phyloP scores from a whole-genome alignment of 805 yeast genomes.

The Candida ovalis region DNA sequence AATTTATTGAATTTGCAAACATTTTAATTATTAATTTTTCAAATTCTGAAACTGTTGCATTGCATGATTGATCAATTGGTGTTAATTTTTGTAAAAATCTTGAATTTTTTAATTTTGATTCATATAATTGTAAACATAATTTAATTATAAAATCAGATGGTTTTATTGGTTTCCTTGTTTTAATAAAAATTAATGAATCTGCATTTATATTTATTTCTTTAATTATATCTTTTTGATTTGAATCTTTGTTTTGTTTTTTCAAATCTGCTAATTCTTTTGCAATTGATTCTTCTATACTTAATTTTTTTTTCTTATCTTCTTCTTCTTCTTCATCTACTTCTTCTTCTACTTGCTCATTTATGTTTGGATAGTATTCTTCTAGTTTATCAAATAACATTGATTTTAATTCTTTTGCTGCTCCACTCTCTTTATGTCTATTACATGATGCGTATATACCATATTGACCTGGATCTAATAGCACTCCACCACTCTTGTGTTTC shows the following conservation, averaged over 20 bases:
- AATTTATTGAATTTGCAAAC: constrained; percentile 16
- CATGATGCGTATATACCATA: constrained; percentile 90
- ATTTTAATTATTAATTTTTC: constrained; percentile 37
- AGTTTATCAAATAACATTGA: constrained; percentile 52
- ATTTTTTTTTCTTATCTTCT: constrained; percentile 39
- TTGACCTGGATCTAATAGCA: constrained; percentile 75
- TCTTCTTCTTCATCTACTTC: constrained; percentile 28
- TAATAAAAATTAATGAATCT: constrained; percentile 82
- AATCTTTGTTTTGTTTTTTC: constrained; percentile 38
- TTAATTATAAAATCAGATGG: constrained; percentile 69
- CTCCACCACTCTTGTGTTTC: constrained; percentile 42
- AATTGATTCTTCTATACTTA: constrained; percentile 69
- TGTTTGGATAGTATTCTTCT: constrained; percentile 39
- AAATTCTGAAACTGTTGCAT: constrained; percentile 68
- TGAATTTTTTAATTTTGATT: constrained; percentile 52
- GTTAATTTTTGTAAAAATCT: constrained; percentile 75
- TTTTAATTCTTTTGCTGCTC: constrained; percentile 71
- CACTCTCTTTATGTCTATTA: constrained; percentile 71
- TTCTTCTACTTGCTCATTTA: constrained; percentile 13
- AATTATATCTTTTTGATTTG: constrained; percentile 43
- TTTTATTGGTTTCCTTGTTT: constrained; percentile 71
- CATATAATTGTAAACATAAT: constrained; percentile 58
- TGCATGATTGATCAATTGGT: constrained; percentile 73
- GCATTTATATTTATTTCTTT: constrained; percentile 64
- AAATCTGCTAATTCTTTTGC: constrained; percentile 65